Conservation (phyloP, 2,329 filamentous ascomycete genomes). For the Aspergillus sp. region DNA sequence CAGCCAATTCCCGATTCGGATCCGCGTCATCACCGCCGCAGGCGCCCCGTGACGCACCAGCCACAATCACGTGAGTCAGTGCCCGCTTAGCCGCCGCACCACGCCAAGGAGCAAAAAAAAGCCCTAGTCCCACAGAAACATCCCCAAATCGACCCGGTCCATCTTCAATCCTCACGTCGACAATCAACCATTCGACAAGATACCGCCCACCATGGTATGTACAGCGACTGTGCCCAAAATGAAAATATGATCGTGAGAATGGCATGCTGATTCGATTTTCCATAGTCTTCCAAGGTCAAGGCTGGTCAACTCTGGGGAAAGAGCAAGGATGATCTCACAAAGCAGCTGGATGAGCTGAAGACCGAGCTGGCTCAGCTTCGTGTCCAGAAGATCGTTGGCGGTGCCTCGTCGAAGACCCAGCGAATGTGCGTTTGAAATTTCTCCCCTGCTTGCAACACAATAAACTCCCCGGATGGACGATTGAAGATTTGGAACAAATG, state of each 20-base stretch:
- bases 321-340: conserved; percentile 97
- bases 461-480: not conserved
- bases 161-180: conserved; percentile 47
- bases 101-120: conserved; percentile 34
- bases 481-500: not conserved
- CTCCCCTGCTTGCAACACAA: conserved; percentile 12
- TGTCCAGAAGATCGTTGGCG: conserved; percentile 95
- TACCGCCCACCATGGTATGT: conserved; percentile 47
- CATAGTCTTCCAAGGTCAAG: conserved; percentile 78
- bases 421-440: conserved; percentile 73
- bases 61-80: conserved; percentile 31
- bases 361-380: conserved; percentile 92
- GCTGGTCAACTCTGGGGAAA: conserved; percentile 96
- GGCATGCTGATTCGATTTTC: conserved; percentile 25
- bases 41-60: not conserved
- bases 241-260: not conserved
- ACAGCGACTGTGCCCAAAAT: conserved; percentile 3
- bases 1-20: conserved; percentile 3
- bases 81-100: conserved; percentile 33
- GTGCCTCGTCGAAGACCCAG: conserved; percentile 91
- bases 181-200: conserved; percentile 47
- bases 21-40: not conserved
- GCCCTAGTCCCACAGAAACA: conserved; percentile 48
- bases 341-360: conserved; percentile 95
- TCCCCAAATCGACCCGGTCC: conserved; percentile 39